Evolutionary conservation across 768 basidiomycete species (phyloP), one percentile per base, ranked within the genome.

Genomic region (Galerina sulciceps): DNA sequence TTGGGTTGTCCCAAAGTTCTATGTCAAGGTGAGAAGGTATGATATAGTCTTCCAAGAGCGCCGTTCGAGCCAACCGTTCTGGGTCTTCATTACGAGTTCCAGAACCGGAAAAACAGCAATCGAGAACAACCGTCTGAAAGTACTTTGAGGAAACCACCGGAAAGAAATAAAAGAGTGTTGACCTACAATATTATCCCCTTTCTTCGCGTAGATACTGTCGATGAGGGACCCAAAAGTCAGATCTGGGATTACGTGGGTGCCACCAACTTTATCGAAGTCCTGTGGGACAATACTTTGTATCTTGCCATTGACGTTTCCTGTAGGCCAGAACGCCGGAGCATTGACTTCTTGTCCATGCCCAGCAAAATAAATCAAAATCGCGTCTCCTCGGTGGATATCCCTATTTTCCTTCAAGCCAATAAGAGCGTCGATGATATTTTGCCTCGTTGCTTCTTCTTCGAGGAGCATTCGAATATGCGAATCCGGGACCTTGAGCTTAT

Each of bases 41-140:
- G 20, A 36, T 22, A 8, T 51, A 51, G n/a, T 23, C 34, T 6
- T 51, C 35, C 22, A 51, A 10, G 40, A 38, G 40, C 9, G 49
- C 37, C 8, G 35, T 51, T 10, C 49, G 49, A 15, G 17, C 49
- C 2, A 51, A 22, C 20, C 26, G 37, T 10, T 51, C 37, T n/a
- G 49, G 20, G 11, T 40, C 49, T 2, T 51, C 38, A 17, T 41
- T n/a, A 13, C 58, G 58, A 9, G 60, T 62, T 3, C 60, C 60
- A 3, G 61, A 62, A 1, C 57, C 53, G 11, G 61, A 54, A 48
- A 59, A 57, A 43, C 61, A 62, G 43, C 57, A 59, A 10, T 62
- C 61, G 2, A 62, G 40, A 9, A 62, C 53, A 6, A 62, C 54
- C 1, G 61, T 62, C 61, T 62, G 18, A 44, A 18, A 10, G n/a